Percentiles rank a stretch among this genome's conserved stretches.
Evolutionary conservation across 202 grass and related monocot species (phyloP).

Genomic region (Setaria italica): DNA sequence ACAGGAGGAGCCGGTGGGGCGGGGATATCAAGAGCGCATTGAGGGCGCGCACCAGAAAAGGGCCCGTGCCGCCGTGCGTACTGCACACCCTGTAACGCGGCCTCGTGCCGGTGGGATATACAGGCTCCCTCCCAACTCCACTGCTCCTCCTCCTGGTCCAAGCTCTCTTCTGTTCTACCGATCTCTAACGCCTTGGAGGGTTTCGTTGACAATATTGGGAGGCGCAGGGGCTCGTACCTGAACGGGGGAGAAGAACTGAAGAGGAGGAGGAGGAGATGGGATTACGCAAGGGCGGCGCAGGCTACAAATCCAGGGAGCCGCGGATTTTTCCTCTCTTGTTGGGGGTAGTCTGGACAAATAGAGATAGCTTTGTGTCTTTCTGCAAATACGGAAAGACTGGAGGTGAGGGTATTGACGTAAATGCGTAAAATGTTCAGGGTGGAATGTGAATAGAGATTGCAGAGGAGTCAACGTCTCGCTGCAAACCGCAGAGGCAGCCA

Average conservation of each 20-base stretch:
- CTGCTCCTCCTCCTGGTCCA: background rate
- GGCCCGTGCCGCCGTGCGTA: slow-evolving; percentile 32
- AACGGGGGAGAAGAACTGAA: background rate
- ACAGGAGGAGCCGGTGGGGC: no score
- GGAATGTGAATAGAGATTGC: background rate
- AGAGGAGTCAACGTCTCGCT: slow-evolving; percentile 14
- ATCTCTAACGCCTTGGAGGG: slow-evolving; percentile 1
- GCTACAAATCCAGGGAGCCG: background rate
- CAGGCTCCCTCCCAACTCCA: background rate
- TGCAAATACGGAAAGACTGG: background rate
- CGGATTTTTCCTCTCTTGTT: background rate
- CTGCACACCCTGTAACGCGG: slow-evolving; percentile 46
- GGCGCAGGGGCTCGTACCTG: background rate
- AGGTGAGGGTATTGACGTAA: background rate
- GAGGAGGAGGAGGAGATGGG: background rate
- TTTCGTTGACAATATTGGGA: background rate
- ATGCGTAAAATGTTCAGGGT: background rate
- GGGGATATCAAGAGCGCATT: slow-evolving; percentile 41
- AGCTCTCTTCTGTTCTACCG: background rate
- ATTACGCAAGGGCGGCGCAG: slow-evolving; percentile 4
- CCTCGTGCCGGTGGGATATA: slow-evolving; percentile 34
- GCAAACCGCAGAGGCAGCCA: background rate
- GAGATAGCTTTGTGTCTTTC: background rate
- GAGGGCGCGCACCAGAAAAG: slow-evolving; percentile 45
- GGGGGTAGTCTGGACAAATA: background rate